Conservation (phyloP, 495 filamentous ascomycete species). For the Hypoxylon perforatum region DNA sequence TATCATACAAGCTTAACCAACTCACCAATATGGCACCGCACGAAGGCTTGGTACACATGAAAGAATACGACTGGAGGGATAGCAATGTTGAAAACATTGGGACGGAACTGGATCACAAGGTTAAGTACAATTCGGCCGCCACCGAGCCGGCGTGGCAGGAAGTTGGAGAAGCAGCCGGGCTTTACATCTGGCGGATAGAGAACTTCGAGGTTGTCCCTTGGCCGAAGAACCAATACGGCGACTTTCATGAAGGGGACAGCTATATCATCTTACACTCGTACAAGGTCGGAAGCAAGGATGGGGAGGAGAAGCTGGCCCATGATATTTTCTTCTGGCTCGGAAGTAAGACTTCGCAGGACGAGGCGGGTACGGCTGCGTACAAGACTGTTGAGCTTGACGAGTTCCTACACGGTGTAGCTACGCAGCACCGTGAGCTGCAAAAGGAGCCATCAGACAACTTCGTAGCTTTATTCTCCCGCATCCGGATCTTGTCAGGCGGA, state of each 20-base stretch:
- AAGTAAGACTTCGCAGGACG: slow-evolving; percentile 68
- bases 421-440: slow-evolving; percentile 69
- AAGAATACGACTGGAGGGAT: slow-evolving; percentile 70
- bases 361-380: slow-evolving; percentile 72
- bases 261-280: slow-evolving; percentile 69
- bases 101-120: slow-evolving; percentile 68
- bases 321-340: slow-evolving; percentile 73
- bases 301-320: slow-evolving; percentile 60
- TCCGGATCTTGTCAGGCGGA: slow-evolving; percentile 66
- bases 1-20: neutral
- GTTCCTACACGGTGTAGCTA: slow-evolving; percentile 67
- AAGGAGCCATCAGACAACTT: slow-evolving; percentile 66
- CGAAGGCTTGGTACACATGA: slow-evolving; percentile 65
- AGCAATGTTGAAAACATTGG: slow-evolving; percentile 72
- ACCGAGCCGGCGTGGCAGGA: slow-evolving; percentile 72
- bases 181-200: slow-evolving; percentile 71
- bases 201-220: slow-evolving; percentile 69
- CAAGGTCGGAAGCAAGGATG: slow-evolving; percentile 56
- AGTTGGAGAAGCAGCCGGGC: slow-evolving; percentile 60
- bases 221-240: slow-evolving; percentile 62
- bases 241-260: slow-evolving; percentile 72
- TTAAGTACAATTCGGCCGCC: slow-evolving; percentile 70
- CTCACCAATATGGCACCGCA: slow-evolving; percentile 61
- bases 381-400: slow-evolving; percentile 75
- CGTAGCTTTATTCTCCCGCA: slow-evolving; percentile 64